Base-by-base conservation (phyloP, 768 basidiomycete genomes). In the Clitopilus passeckerianus region DNA sequence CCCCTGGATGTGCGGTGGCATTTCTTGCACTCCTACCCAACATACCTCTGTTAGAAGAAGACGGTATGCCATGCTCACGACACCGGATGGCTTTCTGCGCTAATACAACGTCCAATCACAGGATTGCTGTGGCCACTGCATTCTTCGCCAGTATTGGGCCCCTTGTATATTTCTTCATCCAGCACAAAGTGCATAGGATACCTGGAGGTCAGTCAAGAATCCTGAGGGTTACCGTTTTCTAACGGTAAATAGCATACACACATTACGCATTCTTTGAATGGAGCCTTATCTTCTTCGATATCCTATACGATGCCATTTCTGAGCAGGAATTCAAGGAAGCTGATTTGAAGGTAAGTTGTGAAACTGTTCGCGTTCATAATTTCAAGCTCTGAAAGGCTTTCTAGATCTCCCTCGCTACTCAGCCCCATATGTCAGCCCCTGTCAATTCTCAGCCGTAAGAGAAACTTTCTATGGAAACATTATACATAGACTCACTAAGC, bases 181-280 rank as follows among this genome's bases (percentile, higher is more conserved):
- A 89, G 65, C 94, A 96, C 73, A 93, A 93, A 66, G 85, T 91
- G 5, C 75, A 92, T 59, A 76, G 78, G 34, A 75, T 92, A 64
- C 89, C 92, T 0, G 93, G 93, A 68, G 90, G 91, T 90, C 58
- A 53, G 80, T 14, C 43, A 50, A 33, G 44, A 20, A 33, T 9
- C 30, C 10, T 22, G 34, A n/a, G 59, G 60, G 62, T 30, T 7
- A 30, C 27, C 7, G 27, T 30, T 7, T n/a, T 30, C 27, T 30
- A 30, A 30, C 27, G 7, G 27, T 10, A n/a, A 24, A 53, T 33
- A 92, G 93, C 94, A 10, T 96, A 96, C 72, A 94, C 91, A 2
- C 75, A 74, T 44, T 96, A 95, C 66, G 84, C 87, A 50, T 87
- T 95, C 72, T 90, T 91, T 65, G 94, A 96, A 73, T 96, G 94